Evolutionary conservation across 176 grass and related monocot species (phyloP).

Genomic region (Hsuehochloa calcarea): DNA sequence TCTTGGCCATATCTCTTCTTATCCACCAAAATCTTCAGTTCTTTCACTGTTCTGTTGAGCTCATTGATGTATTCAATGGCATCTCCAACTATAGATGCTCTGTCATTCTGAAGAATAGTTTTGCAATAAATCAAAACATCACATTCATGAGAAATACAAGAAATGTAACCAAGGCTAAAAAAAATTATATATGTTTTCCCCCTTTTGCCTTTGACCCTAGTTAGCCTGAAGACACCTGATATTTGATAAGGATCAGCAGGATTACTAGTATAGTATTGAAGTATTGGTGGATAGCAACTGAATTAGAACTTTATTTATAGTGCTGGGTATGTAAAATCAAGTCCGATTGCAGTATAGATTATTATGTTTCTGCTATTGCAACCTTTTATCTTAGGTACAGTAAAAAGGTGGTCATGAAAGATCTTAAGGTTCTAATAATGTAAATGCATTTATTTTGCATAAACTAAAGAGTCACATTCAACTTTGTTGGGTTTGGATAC

Average conservation of each 20-base stretch:
- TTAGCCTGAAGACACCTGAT: neutral
- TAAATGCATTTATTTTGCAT: neutral
- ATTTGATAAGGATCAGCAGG: neutral
- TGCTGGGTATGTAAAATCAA: neutral
- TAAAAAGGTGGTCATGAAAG: neutral
- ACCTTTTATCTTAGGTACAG: neutral
- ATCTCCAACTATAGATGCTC: constrained; percentile 88
- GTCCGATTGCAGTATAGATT: neutral
- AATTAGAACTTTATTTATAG: neutral
- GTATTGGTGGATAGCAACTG: neutral
- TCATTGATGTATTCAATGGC: constrained; percentile 90
- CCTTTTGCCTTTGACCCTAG: neutral
- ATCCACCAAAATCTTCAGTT: constrained; percentile 57
- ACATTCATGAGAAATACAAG: constrained; percentile 14
- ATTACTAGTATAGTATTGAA: neutral
- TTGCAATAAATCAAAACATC: constrained; percentile 15
- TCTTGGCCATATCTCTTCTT: constrained; percentile 51
- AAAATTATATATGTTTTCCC: too few relatives aligned
- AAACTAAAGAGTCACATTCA: neutral
- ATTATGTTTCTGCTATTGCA: neutral
- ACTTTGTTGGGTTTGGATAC: constrained; percentile 16
- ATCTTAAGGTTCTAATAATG: constrained; percentile 4
- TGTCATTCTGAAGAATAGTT: constrained; percentile 54
- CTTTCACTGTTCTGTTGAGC: constrained; percentile 72
- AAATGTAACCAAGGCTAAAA: neutral